phyloP scores from a whole-genome alignment of 768 basidiomycete genomes.

The Polyporus arcularius region DNA sequence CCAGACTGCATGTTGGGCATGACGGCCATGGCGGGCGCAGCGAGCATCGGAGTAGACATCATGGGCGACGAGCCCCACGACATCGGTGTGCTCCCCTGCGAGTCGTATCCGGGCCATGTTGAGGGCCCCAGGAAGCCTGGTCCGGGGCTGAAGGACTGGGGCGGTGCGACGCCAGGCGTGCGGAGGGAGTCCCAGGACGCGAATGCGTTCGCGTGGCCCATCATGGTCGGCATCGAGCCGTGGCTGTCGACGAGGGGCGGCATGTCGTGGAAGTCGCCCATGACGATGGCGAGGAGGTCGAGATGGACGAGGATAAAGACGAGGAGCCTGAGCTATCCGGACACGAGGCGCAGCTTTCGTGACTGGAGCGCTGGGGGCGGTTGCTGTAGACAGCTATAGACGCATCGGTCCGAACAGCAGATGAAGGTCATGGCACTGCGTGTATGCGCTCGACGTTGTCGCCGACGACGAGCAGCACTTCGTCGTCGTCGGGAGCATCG shows the following conservation, averaged over 20 bases:
- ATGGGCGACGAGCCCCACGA: background rate
- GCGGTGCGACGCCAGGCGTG: background rate
- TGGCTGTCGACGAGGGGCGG: conserved; percentile 17
- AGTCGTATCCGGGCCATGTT: background rate
- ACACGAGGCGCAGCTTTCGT: conserved; percentile 15
- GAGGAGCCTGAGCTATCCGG: background rate
- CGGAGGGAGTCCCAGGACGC: background rate
- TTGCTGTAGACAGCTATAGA: background rate
- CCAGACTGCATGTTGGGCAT: conserved; percentile 1
- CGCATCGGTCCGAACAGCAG: background rate
- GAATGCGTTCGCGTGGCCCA: background rate
- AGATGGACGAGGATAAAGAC: conserved; percentile 14
- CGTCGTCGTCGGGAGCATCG: conserved; percentile 2
- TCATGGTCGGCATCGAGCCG: background rate
- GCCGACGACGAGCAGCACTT: background rate
- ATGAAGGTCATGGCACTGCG: background rate
- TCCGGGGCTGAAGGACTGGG: background rate
- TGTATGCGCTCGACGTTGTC: too few species aligned
- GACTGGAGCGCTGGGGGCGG: background rate
- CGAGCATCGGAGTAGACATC: conserved; percentile 6
- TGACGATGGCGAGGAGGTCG: conserved; percentile 1
- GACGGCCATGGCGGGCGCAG: conserved; percentile 1
- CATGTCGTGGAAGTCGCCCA: conserved; percentile 21
- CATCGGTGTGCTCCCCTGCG: conserved; percentile 2
- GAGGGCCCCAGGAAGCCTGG: conserved; percentile 4